Evolutionary conservation across 2,329 filamentous ascomycete species (phyloP).

Genomic region (Pseudogymnoascus sp.): DNA sequence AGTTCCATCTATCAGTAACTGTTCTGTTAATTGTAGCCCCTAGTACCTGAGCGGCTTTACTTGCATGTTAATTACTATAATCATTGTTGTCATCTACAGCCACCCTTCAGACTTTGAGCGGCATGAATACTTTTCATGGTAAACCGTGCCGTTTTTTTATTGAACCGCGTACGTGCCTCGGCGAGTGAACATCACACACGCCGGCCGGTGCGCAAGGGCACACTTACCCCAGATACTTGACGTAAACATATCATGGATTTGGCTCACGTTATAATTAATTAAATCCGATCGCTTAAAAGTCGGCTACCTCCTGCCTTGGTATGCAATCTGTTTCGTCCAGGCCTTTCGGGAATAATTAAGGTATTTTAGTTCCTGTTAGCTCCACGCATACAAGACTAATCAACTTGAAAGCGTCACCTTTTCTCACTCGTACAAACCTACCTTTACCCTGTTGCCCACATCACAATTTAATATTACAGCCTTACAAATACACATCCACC

Average conservation of each 20-base stretch:
- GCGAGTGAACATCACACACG: not conserved
- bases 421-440: conserved; percentile 7
- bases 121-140: too few species aligned
- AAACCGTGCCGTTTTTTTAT: too few species aligned
- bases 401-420: conserved; percentile 3
- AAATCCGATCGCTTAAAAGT: conserved; percentile 2
- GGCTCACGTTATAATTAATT: not conserved
- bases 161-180: not conserved
- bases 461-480: conserved; percentile 2
- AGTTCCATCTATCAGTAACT: too few species aligned
- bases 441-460: conserved; percentile 6
- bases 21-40: too few species aligned
- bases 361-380: conserved; percentile 5
- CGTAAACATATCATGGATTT: not conserved
- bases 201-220: not conserved
- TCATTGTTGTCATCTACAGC: too few species aligned
- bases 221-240: not conserved
- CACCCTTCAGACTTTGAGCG: too few species aligned
- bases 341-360: conserved; percentile 3
- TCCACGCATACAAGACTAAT: not conserved
- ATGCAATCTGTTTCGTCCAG: conserved; percentile 5
- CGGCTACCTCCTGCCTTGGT: not conserved
- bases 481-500: conserved; percentile 3
- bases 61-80: too few species aligned
- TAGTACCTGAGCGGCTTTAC: too few species aligned